Evolutionary conservation across 495 filamentous ascomycete genomes (phyloP), one percentile per base, ranked within the genome.

Genomic region (Neurospora discreta): DNA sequence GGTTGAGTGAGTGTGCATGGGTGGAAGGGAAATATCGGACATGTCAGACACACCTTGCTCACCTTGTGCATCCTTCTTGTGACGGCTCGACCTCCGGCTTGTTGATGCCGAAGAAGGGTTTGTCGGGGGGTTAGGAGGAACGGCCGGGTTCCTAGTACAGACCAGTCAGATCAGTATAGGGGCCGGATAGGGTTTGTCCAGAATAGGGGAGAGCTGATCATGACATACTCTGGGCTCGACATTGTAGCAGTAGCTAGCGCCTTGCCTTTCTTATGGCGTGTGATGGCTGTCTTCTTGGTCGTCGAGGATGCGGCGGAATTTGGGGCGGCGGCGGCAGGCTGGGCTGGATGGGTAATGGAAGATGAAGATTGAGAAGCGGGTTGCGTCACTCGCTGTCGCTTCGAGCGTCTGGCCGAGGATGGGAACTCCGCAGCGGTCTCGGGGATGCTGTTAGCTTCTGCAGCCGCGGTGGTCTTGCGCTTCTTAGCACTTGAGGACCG

Each of bases 151-250:
- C 60, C 82, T 85, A 58, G 18, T 26, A 5, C 30, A 10, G 39
- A 38, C 43, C 15, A 67, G 11, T 11, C 44, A 18, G 3, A 26
- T 77, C 68, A 78, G 70, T 76, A 71, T 65, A 39, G n/a, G 23
- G 39, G 69, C 33, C 38, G 5, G 36, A 46, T 44, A 20, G 9
- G 20, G n/a, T 6, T 46, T 46, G 3, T 3, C 33, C 33, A 36
- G 3, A 46, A 44, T 10, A 44, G 6, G 20, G 44, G 20, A 52
- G 1, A 15, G 46, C 10, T 26, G 20, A 15, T 58, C 6, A 58
- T 15, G 40, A 84, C 87, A 71, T 83, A 95, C 93, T 88, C 90
- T 79, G 91, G 88, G 84, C 90, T 92, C 82, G 93, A 93, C 94
- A 95, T 95, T 78, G 85, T 86, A 82, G 86, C 82, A 69, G 26